Evolutionary conservation across 495 filamentous ascomycete genomes (phyloP).

Genomic region (Podospora australis): DNA sequence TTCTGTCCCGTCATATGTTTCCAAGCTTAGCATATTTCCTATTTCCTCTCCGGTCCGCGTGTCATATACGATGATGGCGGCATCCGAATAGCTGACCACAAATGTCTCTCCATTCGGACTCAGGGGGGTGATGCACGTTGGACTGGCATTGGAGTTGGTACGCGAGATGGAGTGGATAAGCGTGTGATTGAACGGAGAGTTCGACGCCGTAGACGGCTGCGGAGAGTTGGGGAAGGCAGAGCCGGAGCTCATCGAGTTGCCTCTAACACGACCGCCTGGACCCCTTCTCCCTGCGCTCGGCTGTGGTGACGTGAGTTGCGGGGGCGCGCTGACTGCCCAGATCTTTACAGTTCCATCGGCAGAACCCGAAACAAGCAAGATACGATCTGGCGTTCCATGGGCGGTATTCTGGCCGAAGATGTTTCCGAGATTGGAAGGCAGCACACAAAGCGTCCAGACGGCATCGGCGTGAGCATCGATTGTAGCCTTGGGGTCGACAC

Average conservation of each 20-base stretch:
- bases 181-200: conserved; percentile 50
- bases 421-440: conserved; percentile 74
- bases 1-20: conserved; percentile 84
- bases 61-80: conserved; percentile 83
- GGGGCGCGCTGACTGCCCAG: conserved; percentile 91
- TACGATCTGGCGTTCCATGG: conserved; percentile 72
- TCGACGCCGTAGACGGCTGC: conserved; percentile 73
- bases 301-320: conserved; percentile 74
- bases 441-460: conserved; percentile 90
- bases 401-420: conserved; percentile 65
- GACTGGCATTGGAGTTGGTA: conserved; percentile 60
- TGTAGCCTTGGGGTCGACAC: conserved; percentile 92
- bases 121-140: conserved; percentile 86
- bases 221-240: conserved; percentile 84
- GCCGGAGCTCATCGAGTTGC: conserved; percentile 84
- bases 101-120: conserved; percentile 84
- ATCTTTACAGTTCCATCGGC: conserved; percentile 89
- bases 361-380: conserved; percentile 83
- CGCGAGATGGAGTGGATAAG: conserved; percentile 81
- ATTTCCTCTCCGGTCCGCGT: conserved; percentile 88
- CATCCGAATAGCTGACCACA: conserved; percentile 86
- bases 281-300: conserved; percentile 51
- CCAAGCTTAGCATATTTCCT: conserved; percentile 80
- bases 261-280: conserved; percentile 73
- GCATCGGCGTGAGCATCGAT: conserved; percentile 91